Evolutionary conservation across 169 alveolate species (phyloP).

Genomic region (Plasmodium inui): DNA sequence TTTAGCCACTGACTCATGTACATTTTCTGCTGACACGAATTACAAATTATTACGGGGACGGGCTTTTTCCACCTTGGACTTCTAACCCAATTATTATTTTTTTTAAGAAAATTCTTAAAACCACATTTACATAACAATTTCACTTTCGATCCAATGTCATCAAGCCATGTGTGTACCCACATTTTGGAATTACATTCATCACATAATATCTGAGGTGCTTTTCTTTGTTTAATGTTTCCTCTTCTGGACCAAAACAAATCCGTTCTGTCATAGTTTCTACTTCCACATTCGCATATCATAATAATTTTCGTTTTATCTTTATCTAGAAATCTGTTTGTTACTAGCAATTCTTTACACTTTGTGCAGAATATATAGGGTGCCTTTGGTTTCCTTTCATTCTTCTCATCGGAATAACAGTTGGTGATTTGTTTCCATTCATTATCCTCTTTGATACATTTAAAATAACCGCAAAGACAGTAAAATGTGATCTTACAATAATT

Average conservation of each 20-base stretch:
- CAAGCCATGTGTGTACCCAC: constrained; percentile 78
- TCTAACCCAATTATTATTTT: constrained; percentile 75
- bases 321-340: constrained; percentile 63
- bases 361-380: constrained; percentile 68
- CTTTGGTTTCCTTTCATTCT: constrained; percentile 53
- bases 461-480: constrained; percentile 72
- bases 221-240: constrained; percentile 68
- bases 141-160: constrained; percentile 73
- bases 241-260: constrained; percentile 53
- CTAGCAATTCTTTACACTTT: constrained; percentile 53
- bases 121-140: constrained; percentile 74
- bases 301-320: constrained; percentile 74
- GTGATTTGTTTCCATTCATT: constrained; percentile 72
- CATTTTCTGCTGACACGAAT: constrained; percentile 72
- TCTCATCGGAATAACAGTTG: constrained; percentile 59
- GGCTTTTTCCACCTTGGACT: constrained; percentile 76
- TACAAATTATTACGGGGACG: constrained; percentile 61
- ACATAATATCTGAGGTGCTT: constrained; percentile 74
- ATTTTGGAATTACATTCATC: constrained; percentile 67
- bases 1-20: constrained; percentile 76
- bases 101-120: constrained; percentile 60
- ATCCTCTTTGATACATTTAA: constrained; percentile 48
- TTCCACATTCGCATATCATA: constrained; percentile 73
- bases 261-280: constrained; percentile 69
- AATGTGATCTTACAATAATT: constrained; percentile 43